A percentile compares a stretch with the other conserved stretches of the same genome.
These are phyloP conservation scores for Chaetomium tenue DNA, from an alignment of 495 filamentous ascomycete species.

Conservation along the genomic window DNA sequence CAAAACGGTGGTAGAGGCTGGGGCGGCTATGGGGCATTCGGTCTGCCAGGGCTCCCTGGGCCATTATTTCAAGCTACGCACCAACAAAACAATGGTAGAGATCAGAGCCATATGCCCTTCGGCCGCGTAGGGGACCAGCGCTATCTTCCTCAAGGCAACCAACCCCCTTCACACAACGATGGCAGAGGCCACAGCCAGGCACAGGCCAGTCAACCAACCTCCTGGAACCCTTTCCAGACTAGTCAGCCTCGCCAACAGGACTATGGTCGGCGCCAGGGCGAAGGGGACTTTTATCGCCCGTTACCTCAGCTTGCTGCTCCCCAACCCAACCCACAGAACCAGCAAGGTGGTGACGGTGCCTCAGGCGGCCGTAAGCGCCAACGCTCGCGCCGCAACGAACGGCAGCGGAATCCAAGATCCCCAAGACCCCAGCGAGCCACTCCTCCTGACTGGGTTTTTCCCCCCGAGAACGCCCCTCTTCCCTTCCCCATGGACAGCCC, in stretches of 20 bases:
- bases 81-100: not conserved
- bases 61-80: not conserved
- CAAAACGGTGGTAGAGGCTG: not conserved
- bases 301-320: not conserved
- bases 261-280: not conserved
- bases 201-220: not conserved
- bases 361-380: not conserved
- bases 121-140: not conserved
- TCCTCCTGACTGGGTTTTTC: not conserved
- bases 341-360: not conserved
- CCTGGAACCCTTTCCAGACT: not conserved
- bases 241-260: not conserved
- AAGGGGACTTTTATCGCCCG: not conserved
- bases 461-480: not conserved
- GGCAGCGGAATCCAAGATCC: not conserved
- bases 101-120: not conserved
- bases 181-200: not conserved
- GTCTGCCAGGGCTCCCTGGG: not conserved
- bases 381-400: not conserved
- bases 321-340: not conserved
- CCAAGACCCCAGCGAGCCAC: not conserved
- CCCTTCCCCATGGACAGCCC: slow-evolving; percentile 9
- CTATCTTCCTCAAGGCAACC: not conserved
- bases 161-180: not conserved
- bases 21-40: not conserved